Evolutionary conservation across 1,284 basidiomycete genomes (phyloP).

Genomic region (Boletus semigastroideus): DNA sequence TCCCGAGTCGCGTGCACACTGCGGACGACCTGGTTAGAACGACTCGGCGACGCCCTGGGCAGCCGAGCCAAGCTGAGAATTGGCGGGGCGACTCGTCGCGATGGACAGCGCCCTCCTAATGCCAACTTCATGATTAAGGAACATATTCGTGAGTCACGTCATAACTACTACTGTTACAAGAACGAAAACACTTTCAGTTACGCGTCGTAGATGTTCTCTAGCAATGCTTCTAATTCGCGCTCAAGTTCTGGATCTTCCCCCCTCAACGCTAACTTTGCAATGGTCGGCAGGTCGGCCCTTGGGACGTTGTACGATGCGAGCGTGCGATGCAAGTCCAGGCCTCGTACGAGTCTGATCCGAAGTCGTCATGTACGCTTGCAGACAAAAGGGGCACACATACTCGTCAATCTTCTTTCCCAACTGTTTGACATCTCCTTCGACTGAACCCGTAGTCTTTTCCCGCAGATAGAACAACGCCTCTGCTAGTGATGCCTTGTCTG

Average conservation of each 20-base stretch:
- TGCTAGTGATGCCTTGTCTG: conserved; percentile 60
- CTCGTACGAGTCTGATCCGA: conserved; percentile 46
- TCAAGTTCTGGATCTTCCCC: conserved; percentile 38
- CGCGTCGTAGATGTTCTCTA: conserved; percentile 46
- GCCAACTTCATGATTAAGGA: conserved; percentile 20
- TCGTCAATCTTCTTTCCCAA: conserved; percentile 54
- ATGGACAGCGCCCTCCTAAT: conserved; percentile 10
- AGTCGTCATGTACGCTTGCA: neutral
- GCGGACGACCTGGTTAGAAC: neutral
- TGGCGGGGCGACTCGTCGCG: conserved; percentile 5
- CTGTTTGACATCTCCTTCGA: conserved; percentile 56
- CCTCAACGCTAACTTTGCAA: conserved; percentile 52
- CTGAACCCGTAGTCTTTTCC: conserved; percentile 56
- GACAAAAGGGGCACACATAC: conserved; percentile 36
- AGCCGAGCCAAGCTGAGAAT: conserved; percentile 11
- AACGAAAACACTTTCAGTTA: neutral
- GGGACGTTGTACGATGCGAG: conserved; percentile 63
- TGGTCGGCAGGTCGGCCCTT: conserved; percentile 46
- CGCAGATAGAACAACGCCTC: conserved; percentile 55
- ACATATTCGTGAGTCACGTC: too few species aligned
- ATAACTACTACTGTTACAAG: too few species aligned
- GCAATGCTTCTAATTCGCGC: conserved; percentile 42
- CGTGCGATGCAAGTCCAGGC: conserved; percentile 57
- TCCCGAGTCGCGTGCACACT: neutral
- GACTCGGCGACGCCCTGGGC: conserved; percentile 2